Evolutionary conservation across 2,329 filamentous ascomycete genomes (phyloP).

Genomic region (Stagonosporopsis chrysanthemi): DNA sequence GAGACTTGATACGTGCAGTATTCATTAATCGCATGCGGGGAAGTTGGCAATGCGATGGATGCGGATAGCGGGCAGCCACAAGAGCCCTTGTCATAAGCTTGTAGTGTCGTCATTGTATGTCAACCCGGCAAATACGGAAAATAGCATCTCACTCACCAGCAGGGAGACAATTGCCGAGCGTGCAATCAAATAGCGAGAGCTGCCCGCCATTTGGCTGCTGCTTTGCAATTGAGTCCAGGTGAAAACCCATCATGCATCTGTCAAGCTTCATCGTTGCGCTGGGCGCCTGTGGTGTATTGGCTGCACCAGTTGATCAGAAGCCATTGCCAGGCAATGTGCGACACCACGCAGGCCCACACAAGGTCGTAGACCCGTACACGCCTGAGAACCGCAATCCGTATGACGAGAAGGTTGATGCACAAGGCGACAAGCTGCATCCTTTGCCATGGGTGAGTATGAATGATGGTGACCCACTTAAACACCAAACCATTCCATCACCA

Average conservation of each 20-base stretch:
- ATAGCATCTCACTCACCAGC: background rate
- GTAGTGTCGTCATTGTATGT: constrained; percentile 52
- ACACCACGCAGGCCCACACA: constrained; percentile 37
- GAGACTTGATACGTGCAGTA: constrained; percentile 21
- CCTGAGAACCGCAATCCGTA: constrained; percentile 67
- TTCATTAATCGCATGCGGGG: constrained; percentile 24
- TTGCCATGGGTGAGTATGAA: constrained; percentile 58
- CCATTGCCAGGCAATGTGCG: constrained; percentile 42
- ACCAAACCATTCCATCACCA: constrained; percentile 1
- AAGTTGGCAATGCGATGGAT: constrained; percentile 12
- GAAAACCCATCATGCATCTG: constrained; percentile 38
- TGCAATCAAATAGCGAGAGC: constrained; percentile 5
- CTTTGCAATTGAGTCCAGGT: constrained; percentile 26
- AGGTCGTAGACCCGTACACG: constrained; percentile 61
- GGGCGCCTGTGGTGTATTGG: constrained; percentile 35
- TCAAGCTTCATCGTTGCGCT: constrained; percentile 40
- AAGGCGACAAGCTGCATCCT: constrained; percentile 68
- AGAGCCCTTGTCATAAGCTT: constrained; percentile 26
- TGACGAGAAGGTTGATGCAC: constrained; percentile 68
- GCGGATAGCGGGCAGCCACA: constrained; percentile 10
- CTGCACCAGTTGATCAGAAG: constrained; percentile 48
- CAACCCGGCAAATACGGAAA: constrained; percentile 12
- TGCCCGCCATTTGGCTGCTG: background rate
- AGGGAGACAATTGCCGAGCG: constrained; percentile 5
- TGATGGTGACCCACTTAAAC: constrained; percentile 1